phyloP scores from a whole-genome alignment of 306 rosid species.

The Vachellia collinsii region DNA sequence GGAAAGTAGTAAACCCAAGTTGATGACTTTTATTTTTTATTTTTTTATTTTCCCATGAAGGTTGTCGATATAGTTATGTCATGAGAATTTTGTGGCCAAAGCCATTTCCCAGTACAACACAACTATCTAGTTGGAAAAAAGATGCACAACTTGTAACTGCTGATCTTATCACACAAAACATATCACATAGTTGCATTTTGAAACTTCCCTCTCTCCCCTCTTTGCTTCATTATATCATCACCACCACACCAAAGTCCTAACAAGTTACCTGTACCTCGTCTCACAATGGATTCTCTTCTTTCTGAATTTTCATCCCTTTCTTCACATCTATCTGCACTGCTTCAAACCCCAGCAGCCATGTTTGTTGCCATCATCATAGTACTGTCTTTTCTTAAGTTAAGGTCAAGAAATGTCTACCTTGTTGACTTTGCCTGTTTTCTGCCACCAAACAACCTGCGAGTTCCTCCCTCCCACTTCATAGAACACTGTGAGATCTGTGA shows the following conservation, averaged over 20 bases:
- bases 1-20: background rate
- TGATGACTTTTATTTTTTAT: background rate
- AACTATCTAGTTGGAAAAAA: background rate
- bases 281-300: constrained; percentile 44
- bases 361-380: constrained; percentile 32
- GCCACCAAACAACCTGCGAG: constrained; percentile 54
- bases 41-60: background rate
- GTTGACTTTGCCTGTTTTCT: constrained; percentile 60
- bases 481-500: constrained; percentile 40
- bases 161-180: background rate
- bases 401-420: constrained; percentile 53
- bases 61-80: constrained; percentile 32
- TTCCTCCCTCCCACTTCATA: constrained; percentile 45
- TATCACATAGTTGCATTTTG: constrained; percentile 19
- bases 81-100: constrained; percentile 45
- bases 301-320: constrained; percentile 16
- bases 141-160: background rate
- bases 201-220: constrained; percentile 22
- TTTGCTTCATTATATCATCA: background rate
- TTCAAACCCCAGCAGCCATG: constrained; percentile 37
- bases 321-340: constrained; percentile 6
- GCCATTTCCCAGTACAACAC: constrained; percentile 32
- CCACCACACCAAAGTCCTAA: constrained; percentile 29
- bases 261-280: constrained; percentile 12
- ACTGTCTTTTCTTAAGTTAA: constrained; percentile 37